phyloP scores from a whole-genome alignment of 441 rosid species.

The Euphorbia corollata region DNA sequence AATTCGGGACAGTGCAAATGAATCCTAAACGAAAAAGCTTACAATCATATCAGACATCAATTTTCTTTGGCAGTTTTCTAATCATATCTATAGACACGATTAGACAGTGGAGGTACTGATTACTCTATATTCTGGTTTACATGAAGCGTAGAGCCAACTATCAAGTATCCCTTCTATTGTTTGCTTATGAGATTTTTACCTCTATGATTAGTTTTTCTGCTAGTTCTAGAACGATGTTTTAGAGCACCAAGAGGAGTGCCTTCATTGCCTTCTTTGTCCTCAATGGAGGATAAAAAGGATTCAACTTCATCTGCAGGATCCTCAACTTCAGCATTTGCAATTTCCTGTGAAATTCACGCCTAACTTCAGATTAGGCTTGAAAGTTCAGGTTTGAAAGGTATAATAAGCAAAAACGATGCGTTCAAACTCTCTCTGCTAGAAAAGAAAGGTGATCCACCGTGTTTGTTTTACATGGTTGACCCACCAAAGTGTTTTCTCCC shows the following conservation, averaged over 20 bases:
- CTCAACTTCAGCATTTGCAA: constrained; percentile 23
- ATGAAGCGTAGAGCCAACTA: neutral
- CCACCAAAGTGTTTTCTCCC: constrained; percentile 9
- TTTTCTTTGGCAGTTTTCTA: neutral
- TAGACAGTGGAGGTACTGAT: neutral
- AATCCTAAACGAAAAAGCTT: neutral
- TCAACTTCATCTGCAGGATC: constrained; percentile 25
- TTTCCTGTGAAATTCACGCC: constrained; percentile 21
- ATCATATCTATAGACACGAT: neutral
- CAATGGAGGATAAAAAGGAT: constrained; percentile 31
- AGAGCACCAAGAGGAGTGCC: constrained; percentile 6
- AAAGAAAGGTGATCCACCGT: neutral
- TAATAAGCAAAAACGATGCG: neutral
- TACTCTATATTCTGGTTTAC: neutral
- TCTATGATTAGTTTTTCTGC: neutral
- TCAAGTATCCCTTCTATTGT: neutral
- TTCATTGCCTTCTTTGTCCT: constrained; percentile 21
- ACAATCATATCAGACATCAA: neutral
- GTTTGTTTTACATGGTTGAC: neutral
- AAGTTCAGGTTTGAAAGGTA: neutral
- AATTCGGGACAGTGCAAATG: neutral
- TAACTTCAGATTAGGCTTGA: neutral
- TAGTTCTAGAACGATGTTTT: neutral
- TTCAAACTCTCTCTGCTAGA: neutral
- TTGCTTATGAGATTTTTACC: constrained; percentile 7